Evolutionary conservation across 2,329 filamentous ascomycete genomes (phyloP).

Genomic region (Exophiala xenobiotica): DNA sequence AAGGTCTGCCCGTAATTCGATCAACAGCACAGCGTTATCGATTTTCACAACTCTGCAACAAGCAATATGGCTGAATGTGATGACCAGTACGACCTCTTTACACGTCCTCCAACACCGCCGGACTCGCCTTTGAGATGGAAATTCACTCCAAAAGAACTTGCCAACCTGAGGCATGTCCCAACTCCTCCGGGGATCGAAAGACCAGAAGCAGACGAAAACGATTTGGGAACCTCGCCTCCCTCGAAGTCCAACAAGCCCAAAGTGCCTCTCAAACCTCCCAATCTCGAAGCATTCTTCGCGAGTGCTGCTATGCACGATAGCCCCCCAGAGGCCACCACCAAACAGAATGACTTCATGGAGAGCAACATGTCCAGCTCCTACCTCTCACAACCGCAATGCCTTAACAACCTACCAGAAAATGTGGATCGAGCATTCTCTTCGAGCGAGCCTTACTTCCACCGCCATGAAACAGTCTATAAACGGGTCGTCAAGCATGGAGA

Average conservation of each 20-base stretch:
- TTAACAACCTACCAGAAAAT: neutral
- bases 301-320: no score
- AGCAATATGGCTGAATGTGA: neutral
- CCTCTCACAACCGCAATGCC: neutral
- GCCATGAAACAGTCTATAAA: constrained; percentile 9
- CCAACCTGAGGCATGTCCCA: neutral
- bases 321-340: no score
- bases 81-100: neutral
- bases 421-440: neutral
- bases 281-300: neutral
- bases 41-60: neutral
- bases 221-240: neutral
- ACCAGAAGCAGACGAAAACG: neutral
- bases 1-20: no score
- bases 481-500: neutral
- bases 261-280: constrained; percentile 3
- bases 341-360: no score
- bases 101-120: constrained; percentile 2
- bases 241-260: neutral
- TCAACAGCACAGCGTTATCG: no score
- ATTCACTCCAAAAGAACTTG: constrained; percentile 6
- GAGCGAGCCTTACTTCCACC: neutral
- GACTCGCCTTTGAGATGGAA: constrained; percentile 7
- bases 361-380: neutral
- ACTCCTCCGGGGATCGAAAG: constrained; percentile 5